Base-by-base conservation (phyloP, 2,329 filamentous ascomycete genomes). In the Epichloe bromicola region DNA sequence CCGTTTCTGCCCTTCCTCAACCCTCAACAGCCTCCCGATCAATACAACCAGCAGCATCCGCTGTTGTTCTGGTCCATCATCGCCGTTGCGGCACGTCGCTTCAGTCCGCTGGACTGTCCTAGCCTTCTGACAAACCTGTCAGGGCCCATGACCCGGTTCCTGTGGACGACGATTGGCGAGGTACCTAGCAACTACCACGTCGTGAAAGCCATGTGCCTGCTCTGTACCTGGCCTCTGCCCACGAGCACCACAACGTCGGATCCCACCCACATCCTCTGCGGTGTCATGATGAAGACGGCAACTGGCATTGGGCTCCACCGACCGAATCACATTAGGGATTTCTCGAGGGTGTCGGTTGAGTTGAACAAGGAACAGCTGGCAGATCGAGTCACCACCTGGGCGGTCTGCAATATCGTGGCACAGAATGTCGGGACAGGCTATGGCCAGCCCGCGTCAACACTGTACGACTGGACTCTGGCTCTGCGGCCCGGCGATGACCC, bases 1-100 rank as follows among this genome's bases (percentile, higher is more conserved):
- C 82, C 80, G 1, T 91, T 86, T 62, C 69, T 91, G 15, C 86
- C 86, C 1, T 85, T 91, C 60, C 76, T 91, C 56, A 85, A 82
- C 59, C 74, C 80, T 5, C 63, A 74, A 10, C 80, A 83, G 56
- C 69, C 78, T 0, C 84, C 88, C 2, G 85, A 93, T 45, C 73
- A 81, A 52, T 93, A 87, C 63, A 85, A 85, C 61, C 77, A 82
- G 53, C 84, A 91, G 59, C 85, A 88, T 48, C 82, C 83, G 4
- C 73, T 95, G 14, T 76, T 95, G 1, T 95, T 95, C 67, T 95
- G 89, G 89, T 79, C 85, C 46, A 84, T 91, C 53, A 73, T 90
- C 44, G 79, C 85, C 37, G 82, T 89, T 51, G 86, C 86, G 20
- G 80, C 85, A 41, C 80, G 86, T 48, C 82, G 86, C 39, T 89